Evolutionary conservation across 1,284 basidiomycete genomes (phyloP), one percentile per base, ranked within the genome.

Genomic region (Xerocomus amazonicus): DNA sequence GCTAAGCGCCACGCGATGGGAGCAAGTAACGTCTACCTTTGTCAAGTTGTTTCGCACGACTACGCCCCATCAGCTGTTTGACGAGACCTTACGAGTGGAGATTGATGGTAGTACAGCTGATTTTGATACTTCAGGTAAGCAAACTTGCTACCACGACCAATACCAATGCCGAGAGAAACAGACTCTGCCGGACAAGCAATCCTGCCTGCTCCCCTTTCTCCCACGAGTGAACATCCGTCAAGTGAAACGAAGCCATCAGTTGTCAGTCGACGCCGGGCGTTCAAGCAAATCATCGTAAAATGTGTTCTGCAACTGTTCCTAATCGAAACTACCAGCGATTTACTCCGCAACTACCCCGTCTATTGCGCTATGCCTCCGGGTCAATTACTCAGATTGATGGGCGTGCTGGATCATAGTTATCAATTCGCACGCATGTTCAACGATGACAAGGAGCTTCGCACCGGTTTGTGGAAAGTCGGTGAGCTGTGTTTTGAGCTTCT

Each of bases 241-340:
- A 55, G 69, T 14, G 77, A 77, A 49, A 60, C 67, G 10, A 74
- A 76, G 48, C 71, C 81, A 26, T 80, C 84, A 9, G 70, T 83
- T 32, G 73, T 72, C 51, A 91, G 92, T 59, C 84, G 97, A 50
- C 85, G 93, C 19, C 83, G 90, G 33, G 85, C 93, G 47, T 99
- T 99, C 82, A 92, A 95, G 68, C 96, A 99, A 70, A 98, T 99
- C 69, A 99, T 99, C 58, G 94, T 99, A 61, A 99, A 99, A 87
- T 99, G 97, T 69, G 97, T 99, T 27, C 80, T 99, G 31, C 97
- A 99, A 66, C 74, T 99, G 16, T 77, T 99, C 47, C 80, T 99
- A 39, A 99, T 99, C 61, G 97, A 99, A 73, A 99, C 93, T 16
- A 96, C 94, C 7, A 93, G 96, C 65, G 97, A 99, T 61, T 78